Conservation (phyloP, 2,329 filamentous ascomycete species). For the Zasmidium cellare region DNA sequence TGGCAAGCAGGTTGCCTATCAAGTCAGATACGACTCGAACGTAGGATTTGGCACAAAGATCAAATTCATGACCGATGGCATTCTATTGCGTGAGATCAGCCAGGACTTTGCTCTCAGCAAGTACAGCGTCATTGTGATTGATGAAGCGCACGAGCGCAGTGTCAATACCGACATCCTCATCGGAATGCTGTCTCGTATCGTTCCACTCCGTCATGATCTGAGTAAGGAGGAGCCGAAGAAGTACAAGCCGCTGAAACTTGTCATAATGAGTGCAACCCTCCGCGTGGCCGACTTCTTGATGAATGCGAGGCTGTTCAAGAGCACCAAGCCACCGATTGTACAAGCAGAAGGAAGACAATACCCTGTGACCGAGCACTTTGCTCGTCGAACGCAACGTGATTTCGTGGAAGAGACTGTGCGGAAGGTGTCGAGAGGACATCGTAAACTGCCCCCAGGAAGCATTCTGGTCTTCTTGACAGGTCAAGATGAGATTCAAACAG, state of each 20-base stretch:
- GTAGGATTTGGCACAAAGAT: constrained; percentile 78
- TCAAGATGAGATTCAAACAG: constrained; percentile 81
- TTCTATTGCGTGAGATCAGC: constrained; percentile 85
- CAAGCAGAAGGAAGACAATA: constrained; percentile 91
- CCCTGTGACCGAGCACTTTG: constrained; percentile 85
- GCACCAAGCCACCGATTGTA: constrained; percentile 68
- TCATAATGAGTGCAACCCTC: constrained; percentile 98
- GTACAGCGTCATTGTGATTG: constrained; percentile 91
- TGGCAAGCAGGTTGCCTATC: constrained; percentile 80
- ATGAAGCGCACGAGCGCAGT: constrained; percentile 95
- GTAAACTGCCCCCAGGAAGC: constrained; percentile 83
- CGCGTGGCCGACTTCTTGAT: constrained; percentile 86
- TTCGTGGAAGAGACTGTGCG: constrained; percentile 88
- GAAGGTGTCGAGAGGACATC: constrained; percentile 84
- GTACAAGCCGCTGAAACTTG: constrained; percentile 76
- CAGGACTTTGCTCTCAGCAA: constrained; percentile 85
- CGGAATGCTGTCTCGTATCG: constrained; percentile 91
- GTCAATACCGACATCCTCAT: constrained; percentile 98
- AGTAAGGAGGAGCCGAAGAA: constrained; percentile 68
- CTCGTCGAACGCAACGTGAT: constrained; percentile 77
- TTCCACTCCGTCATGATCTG: constrained; percentile 77
- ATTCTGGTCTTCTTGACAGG: constrained; percentile 95
- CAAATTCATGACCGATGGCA: constrained; percentile 99
- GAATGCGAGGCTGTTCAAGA: constrained; percentile 76
- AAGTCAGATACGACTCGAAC: constrained; percentile 88